Evolutionary conservation across 2,329 filamentous ascomycete species (phyloP).

Genomic region (Pseudogymnoascus sp.): DNA sequence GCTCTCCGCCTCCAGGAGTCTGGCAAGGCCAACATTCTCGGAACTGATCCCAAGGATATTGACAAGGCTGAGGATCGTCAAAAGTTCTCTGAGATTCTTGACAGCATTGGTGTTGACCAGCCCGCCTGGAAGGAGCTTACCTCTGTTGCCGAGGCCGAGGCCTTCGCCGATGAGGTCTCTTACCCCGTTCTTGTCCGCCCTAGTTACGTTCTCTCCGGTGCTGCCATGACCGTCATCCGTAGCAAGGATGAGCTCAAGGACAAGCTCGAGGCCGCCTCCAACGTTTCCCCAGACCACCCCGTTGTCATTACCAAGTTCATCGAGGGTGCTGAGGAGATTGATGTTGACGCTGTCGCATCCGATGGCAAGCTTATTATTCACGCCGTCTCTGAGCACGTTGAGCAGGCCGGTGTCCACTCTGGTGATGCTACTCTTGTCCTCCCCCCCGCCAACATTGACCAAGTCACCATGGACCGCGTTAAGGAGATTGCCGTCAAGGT

Average conservation of each 20-base stretch:
- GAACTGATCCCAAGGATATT: conserved; percentile 87
- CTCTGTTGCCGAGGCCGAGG: conserved; percentile 77
- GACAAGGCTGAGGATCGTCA: conserved; percentile 97
- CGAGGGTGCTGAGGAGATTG: conserved; percentile 91
- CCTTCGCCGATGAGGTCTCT: conserved; percentile 74
- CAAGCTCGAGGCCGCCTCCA: conserved; percentile 83
- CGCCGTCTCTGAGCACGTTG: conserved; percentile 90
- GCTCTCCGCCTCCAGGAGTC: conserved; percentile 87
- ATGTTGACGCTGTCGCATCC: conserved; percentile 86
- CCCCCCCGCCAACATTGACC: conserved; percentile 73
- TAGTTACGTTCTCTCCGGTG: conserved; percentile 91
- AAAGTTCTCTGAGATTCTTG: conserved; percentile 95
- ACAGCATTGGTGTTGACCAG: conserved; percentile 94
- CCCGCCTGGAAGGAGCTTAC: conserved; percentile 97
- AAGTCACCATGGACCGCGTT: conserved; percentile 69
- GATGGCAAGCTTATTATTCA: conserved; percentile 82
- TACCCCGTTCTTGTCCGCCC: conserved; percentile 95
- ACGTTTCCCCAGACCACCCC: conserved; percentile 90
- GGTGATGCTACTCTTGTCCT: conserved; percentile 93
- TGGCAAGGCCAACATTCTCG: conserved; percentile 82
- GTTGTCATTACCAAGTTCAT: conserved; percentile 99
- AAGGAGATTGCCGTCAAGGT: conserved; percentile 97
- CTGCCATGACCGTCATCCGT: conserved; percentile 95
- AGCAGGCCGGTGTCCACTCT: conserved; percentile 96
- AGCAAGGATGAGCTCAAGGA: conserved; percentile 84